phyloP scores from a whole-genome alignment of 176 grass and related monocot genomes.

The Aegilops bicornis region DNA sequence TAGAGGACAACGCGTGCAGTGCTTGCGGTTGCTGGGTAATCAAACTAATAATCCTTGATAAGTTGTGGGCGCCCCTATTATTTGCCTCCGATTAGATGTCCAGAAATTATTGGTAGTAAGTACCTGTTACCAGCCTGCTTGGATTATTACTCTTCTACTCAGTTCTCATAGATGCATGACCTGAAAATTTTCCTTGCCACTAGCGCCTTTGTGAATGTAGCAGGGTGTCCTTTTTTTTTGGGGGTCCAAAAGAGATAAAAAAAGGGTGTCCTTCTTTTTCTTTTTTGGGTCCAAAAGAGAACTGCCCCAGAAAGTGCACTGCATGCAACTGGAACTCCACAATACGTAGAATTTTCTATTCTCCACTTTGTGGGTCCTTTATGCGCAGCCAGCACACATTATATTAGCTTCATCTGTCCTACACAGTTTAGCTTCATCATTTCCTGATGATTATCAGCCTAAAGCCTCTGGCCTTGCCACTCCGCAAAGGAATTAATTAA shows the following conservation, averaged over 20 bases:
- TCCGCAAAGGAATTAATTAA: conserved; percentile 33
- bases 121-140: background rate
- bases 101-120: background rate
- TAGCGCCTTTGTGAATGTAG: background rate
- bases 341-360: conserved; percentile 12
- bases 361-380: background rate
- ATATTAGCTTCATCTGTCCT: no score
- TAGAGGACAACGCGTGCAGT: background rate
- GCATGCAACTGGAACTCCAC: conserved; percentile 34
- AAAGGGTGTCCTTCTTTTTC: no score
- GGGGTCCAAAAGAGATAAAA: no score
- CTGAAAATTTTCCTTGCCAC: conserved; percentile 20
- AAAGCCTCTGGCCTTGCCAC: conserved; percentile 19
- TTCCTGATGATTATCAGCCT: conserved; percentile 22
- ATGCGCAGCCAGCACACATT: background rate
- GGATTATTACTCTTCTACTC: no score
- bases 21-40: background rate
- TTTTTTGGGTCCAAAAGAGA: no score
- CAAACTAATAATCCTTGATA: background rate
- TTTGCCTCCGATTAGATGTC: background rate
- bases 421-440: conserved; percentile 6
- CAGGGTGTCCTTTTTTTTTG: no score
- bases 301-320: background rate
- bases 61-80: background rate
- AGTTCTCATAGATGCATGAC: background rate